phyloP scores from a whole-genome alignment of 169 alveolate species.

The Theileria annulata region DNA sequence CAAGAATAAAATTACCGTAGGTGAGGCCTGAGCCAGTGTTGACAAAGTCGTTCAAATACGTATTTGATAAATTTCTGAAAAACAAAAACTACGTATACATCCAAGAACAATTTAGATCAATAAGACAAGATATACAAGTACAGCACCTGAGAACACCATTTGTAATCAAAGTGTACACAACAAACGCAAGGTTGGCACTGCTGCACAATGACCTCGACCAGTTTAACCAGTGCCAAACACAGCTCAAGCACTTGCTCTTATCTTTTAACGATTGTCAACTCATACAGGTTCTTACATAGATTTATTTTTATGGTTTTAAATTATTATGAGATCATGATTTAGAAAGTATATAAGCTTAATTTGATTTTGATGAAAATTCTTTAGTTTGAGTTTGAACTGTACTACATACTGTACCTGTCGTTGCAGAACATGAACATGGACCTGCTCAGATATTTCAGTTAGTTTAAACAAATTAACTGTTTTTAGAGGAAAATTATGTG shows the following conservation, averaged over 20 bases:
- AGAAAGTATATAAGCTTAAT: background rate
- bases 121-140: conserved; percentile 92
- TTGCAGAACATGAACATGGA: conserved; percentile 75
- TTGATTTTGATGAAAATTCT: background rate
- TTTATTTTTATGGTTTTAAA: too few species aligned
- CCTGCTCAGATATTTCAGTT: conserved; percentile 43
- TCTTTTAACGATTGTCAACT: conserved; percentile 4
- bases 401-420: conserved; percentile 67
- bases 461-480: background rate
- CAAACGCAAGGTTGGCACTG: conserved; percentile 91
- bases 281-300: background rate
- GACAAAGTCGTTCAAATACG: conserved; percentile 64
- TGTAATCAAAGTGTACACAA: conserved; percentile 88
- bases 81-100: conserved; percentile 78
- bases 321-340: too few species aligned
- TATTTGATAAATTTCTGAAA: conserved; percentile 65
- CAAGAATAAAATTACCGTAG: conserved; percentile 2
- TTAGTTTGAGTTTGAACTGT: conserved; percentile 66
- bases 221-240: conserved; percentile 92
- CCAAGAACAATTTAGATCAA: conserved; percentile 88
- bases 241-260: conserved; percentile 80
- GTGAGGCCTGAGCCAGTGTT: conserved; percentile 64
- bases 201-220: conserved; percentile 90
- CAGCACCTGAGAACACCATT: conserved; percentile 87
- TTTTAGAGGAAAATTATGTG: background rate